Percentiles rank a stretch among this genome's conserved stretches.
Conservation (phyloP, 2,329 filamentous ascomycete species). For the Penicillium aurantiogriseum region DNA sequence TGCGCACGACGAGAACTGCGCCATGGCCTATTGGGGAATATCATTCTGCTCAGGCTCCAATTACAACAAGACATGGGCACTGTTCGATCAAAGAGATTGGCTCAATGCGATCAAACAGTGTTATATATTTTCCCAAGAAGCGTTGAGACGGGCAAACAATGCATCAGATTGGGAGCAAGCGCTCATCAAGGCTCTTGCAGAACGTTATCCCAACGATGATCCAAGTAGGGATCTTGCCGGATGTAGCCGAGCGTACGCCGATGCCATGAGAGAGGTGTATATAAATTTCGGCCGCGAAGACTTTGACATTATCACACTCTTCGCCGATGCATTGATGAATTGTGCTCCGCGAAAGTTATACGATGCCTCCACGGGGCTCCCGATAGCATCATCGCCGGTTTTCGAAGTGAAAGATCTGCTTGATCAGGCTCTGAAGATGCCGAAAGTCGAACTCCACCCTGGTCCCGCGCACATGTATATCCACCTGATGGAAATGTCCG, state of each 20-base stretch:
- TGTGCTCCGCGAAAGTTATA: constrained; percentile 62
- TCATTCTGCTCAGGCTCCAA: constrained; percentile 23
- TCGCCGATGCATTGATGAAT: constrained; percentile 64
- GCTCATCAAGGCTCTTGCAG: constrained; percentile 18
- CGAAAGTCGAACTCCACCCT: constrained; percentile 57
- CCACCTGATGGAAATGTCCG: constrained; percentile 74
- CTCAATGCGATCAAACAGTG: constrained; percentile 17
- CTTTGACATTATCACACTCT: constrained; percentile 61
- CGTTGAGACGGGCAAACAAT: constrained; percentile 6
- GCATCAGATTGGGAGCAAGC: constrained; percentile 26
- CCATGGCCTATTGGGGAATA: constrained; percentile 33
- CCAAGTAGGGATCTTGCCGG: constrained; percentile 10
- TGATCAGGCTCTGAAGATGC: constrained; percentile 55
- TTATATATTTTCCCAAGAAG: constrained; percentile 15
- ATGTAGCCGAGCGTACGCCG: constrained; percentile 17
- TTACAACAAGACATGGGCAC: constrained; percentile 24
- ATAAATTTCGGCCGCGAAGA: constrained; percentile 40
- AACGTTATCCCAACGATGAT: constrained; percentile 22
- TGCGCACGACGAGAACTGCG: constrained; percentile 28
- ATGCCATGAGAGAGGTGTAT: constrained; percentile 18
- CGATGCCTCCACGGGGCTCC: constrained; percentile 52
- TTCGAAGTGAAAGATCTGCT: constrained; percentile 58
- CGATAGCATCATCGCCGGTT: constrained; percentile 49
- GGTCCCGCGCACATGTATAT: constrained; percentile 73
- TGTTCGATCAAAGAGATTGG: constrained; percentile 17